Evolutionary conservation across 768 basidiomycete genomes (phyloP).

Genomic region (Psilocybe tampanensis): DNA sequence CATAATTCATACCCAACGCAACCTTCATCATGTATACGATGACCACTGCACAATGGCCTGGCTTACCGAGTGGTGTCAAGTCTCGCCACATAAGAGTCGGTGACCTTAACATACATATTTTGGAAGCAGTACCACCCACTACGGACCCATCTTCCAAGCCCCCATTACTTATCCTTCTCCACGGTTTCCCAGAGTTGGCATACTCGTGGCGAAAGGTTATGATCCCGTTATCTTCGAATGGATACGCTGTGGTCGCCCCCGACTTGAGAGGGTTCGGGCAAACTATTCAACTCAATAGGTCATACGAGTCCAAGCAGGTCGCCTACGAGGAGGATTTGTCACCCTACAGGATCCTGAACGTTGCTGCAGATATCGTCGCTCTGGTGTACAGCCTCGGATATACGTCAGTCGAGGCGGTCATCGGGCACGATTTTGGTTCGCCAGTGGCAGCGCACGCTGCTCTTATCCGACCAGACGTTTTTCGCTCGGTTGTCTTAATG

Average conservation of each 20-base stretch:
- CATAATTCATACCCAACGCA: neutral
- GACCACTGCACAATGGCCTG: neutral
- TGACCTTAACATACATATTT: constrained; percentile 53
- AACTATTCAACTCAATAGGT: constrained; percentile 23
- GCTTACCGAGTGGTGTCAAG: constrained; percentile 30
- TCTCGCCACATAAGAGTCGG: constrained; percentile 45
- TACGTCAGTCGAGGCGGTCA: constrained; percentile 43
- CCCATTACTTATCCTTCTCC: constrained; percentile 58
- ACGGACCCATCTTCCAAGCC: constrained; percentile 21
- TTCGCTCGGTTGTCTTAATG: constrained; percentile 59
- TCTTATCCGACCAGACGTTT: constrained; percentile 57
- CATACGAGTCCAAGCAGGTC: constrained; percentile 12
- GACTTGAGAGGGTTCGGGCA: constrained; percentile 62
- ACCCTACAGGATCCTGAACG: constrained; percentile 52
- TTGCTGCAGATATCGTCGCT: constrained; percentile 52
- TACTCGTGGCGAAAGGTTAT: constrained; percentile 69
- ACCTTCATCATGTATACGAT: neutral
- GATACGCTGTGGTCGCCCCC: constrained; percentile 65
- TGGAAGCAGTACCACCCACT: constrained; percentile 44
- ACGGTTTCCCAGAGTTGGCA: constrained; percentile 69
- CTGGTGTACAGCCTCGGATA: constrained; percentile 57
- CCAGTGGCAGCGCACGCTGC: constrained; percentile 53
- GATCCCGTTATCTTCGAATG: constrained; percentile 46
- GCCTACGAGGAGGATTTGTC: constrained; percentile 52
- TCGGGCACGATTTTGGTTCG: constrained; percentile 68